Evolutionary conservation across 805 yeast genomes (phyloP), one percentile per base, ranked within the genome.

Genomic region (Lipomyces lipofer): DNA sequence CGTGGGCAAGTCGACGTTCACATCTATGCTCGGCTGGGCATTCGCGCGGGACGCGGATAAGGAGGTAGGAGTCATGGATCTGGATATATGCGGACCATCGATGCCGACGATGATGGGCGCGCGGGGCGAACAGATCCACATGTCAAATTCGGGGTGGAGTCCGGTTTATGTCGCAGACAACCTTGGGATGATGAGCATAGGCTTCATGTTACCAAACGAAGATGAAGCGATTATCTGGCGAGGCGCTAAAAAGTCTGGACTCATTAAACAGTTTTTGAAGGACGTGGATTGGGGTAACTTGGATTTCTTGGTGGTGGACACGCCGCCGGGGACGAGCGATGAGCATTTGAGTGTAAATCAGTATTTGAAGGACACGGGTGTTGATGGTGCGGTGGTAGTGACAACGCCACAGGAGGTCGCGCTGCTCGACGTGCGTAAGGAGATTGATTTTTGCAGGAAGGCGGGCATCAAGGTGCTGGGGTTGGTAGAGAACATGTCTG

Each of bases 371-470:
- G 96, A 88, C 32, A 82, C 86, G 3, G 97, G 97, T 0, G 83
- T 94, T 1, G 97, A 92, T 68, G 99, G 99, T 0, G 99, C 99
- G 0, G 75, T 94, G 28, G 79, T 94, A 2, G 94, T 94, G 32
- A 92, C 99, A 0, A 94, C 99, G 0, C 99, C 99, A 0, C 99
- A 94, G 71, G 99, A 94, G 69, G 98, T 92, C 19, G 95, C 99
- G 0, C 73, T 94, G 38, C 72, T 94, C 43, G 99, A 94, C 67
- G 99, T 94, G 3, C 76, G 99, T 52, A 94, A 94, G 70, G 99
- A 94, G 67, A 88, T 94, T 19, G 95, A 92, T 67, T 94, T 94
- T 65, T 94, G 99, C 70, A 77, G 83, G 40, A 94, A 94, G 69
- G 98, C 98, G 1, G 84, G 83, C 1, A 90, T 94, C 58, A 84